These are phyloP conservation scores for Daldinia grandis DNA, from an alignment of 495 filamentous ascomycete genomes.

Conservation along the genomic window DNA sequence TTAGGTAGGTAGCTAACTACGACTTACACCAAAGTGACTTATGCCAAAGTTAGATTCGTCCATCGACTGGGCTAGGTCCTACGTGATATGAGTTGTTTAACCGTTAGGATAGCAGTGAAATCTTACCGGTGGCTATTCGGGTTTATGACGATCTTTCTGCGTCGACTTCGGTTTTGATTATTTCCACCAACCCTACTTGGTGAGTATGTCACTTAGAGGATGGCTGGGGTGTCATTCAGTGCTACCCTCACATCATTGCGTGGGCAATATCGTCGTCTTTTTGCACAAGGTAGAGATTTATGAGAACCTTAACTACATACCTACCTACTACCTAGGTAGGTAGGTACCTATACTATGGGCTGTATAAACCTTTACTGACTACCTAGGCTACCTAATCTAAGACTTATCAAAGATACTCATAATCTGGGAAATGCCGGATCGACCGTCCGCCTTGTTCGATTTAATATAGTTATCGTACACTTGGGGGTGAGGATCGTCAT, in stretches of 20 bases:
- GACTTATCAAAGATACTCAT: background rate
- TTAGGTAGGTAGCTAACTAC: no score
- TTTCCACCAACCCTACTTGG: constrained; percentile 38
- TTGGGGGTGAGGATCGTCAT: background rate
- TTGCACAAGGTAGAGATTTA: background rate
- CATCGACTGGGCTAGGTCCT: background rate
- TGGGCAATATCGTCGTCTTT: constrained; percentile 17
- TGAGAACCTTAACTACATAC: no score
- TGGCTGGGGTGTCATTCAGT: constrained; percentile 35
- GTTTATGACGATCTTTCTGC: constrained; percentile 39
- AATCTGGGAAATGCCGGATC: constrained; percentile 6
- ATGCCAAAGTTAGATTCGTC: constrained; percentile 3
- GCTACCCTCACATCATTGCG: constrained; percentile 36
- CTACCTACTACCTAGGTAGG: no score
- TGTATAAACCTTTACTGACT: constrained; percentile 2
- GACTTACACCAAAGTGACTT: background rate
- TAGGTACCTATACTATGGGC: background rate
- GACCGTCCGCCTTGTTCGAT: constrained; percentile 6
- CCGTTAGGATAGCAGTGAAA: constrained; percentile 27
- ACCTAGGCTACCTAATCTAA: background rate
- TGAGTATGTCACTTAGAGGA: constrained; percentile 32
- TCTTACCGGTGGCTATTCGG: constrained; percentile 42
- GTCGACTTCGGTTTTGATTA: constrained; percentile 33
- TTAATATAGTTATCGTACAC: constrained; percentile 1
- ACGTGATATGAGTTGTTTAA: constrained; percentile 26